A percentile compares a stretch with the other conserved stretches of the same genome.
phyloP scores from a whole-genome alignment of 140 eudicot genomes.

The Erigeron philadelphicus region DNA sequence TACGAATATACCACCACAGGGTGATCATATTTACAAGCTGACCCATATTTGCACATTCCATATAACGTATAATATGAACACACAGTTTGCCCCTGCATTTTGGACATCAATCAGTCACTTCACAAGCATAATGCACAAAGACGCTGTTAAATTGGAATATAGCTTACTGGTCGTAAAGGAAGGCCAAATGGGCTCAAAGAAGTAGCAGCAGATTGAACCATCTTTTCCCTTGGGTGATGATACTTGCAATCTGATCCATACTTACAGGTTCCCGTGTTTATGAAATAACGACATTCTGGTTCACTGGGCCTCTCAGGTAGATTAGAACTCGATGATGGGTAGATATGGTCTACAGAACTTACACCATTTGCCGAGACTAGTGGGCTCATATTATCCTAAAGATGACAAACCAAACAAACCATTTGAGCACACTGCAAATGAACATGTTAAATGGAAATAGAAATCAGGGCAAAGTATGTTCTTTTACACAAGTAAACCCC shows the following conservation, averaged over 20 bases:
- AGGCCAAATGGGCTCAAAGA: conserved; percentile 63
- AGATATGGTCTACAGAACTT: conserved; percentile 31
- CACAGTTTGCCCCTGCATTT: conserved; percentile 54
- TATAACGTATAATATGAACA: conserved; percentile 45
- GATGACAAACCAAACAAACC: conserved; percentile 12
- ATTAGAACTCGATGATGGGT: conserved; percentile 20
- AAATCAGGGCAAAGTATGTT: no score
- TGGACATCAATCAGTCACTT: conserved; percentile 16
- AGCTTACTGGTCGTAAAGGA: conserved; percentile 76
- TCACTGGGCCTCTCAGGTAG: conserved; percentile 69
- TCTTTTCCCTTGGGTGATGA: conserved; percentile 66
- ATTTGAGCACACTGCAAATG: background rate
- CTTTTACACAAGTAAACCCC: no score
- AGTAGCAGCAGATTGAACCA: conserved; percentile 25
- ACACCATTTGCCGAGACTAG: conserved; percentile 28
- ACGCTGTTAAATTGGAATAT: background rate
- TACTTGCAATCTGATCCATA: conserved; percentile 71
- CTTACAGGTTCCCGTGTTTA: conserved; percentile 66
- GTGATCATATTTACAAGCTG: conserved; percentile 61
- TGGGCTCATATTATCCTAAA: conserved; percentile 50
- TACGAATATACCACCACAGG: conserved; percentile 46
- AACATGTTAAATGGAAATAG: no score
- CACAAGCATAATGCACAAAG: conserved; percentile 1
- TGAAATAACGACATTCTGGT: conserved; percentile 62
- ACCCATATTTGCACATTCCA: conserved; percentile 69